Evolutionary conservation across 345 rosid genomes (phyloP).

Genomic region (Raphanus raphanistrum): DNA sequence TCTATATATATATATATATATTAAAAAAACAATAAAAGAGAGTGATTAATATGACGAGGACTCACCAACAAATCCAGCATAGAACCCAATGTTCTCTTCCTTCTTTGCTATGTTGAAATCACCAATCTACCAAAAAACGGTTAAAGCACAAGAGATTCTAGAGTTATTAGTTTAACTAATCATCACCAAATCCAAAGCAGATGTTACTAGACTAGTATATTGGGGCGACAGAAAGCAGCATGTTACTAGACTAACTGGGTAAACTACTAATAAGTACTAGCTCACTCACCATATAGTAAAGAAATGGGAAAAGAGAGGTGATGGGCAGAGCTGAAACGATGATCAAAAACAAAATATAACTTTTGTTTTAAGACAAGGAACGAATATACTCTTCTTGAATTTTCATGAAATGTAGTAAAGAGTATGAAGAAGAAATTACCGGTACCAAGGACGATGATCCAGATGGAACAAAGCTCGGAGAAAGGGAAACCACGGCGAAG

Average conservation of each 20-base stretch:
- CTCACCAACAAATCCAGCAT: constrained; percentile 90
- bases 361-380: not conserved
- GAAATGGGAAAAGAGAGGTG: constrained; percentile 83
- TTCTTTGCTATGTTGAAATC: constrained; percentile 70
- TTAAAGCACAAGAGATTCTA: not conserved
- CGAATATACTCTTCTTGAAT: not conserved
- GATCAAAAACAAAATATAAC: not conserved
- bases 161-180: not conserved
- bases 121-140: constrained; percentile 45
- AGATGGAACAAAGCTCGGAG: constrained; percentile 52
- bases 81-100: constrained; percentile 89
- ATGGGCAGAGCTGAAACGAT: constrained; percentile 78
- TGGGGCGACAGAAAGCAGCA: no score
- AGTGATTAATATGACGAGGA: not conserved
- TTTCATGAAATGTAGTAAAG: not conserved
- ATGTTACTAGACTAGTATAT: not conserved
- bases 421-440: constrained; percentile 36
- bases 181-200: constrained; percentile 8
- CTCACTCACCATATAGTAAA: constrained; percentile 85
- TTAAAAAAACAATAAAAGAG: not conserved
- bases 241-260: not conserved
- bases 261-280: not conserved
- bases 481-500: constrained; percentile 60
- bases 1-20: no score
- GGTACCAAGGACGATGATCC: constrained; percentile 73